A percentile compares a stretch with the other conserved stretches of the same genome.
These are phyloP conservation scores for Citrus australasica DNA, from an alignment of 345 rosid genomes.

Conservation along the genomic window DNA sequence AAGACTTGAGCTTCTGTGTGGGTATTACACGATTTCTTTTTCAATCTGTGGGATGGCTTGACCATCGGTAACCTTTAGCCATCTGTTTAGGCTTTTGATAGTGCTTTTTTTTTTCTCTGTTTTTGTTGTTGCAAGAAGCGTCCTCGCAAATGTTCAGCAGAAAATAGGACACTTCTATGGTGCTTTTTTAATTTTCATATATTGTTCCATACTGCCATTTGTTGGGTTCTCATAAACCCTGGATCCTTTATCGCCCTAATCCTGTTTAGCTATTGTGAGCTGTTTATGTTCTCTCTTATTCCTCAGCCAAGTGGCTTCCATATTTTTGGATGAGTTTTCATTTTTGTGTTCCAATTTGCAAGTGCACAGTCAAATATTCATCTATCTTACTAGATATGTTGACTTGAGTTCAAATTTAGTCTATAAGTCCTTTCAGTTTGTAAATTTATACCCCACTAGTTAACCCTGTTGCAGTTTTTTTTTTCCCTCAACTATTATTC, in stretches of 20 bases:
- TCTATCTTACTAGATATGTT: background rate
- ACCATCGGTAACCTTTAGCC: background rate
- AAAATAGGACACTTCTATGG: background rate
- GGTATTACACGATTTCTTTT: background rate
- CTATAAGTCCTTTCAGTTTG: background rate
- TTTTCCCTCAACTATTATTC: background rate
- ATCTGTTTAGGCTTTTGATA: background rate
- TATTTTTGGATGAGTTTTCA: background rate
- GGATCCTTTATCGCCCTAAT: background rate
- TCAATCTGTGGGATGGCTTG: background rate
- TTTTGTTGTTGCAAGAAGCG: background rate
- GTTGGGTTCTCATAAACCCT: background rate
- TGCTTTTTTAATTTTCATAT: background rate
- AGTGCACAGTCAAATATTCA: background rate
- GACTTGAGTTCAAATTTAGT: background rate
- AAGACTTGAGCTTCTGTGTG: background rate
- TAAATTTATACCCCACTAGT: background rate
- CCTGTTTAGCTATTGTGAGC: background rate
- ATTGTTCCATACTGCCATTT: background rate
- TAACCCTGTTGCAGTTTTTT: background rate
- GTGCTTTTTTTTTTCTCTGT: background rate
- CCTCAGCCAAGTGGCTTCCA: background rate
- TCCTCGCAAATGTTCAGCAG: background rate
- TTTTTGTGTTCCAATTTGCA: background rate
- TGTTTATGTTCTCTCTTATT: background rate